phyloP scores from a whole-genome alignment of 192 early-diverging fungal genomes.

The Podila epigama region DNA sequence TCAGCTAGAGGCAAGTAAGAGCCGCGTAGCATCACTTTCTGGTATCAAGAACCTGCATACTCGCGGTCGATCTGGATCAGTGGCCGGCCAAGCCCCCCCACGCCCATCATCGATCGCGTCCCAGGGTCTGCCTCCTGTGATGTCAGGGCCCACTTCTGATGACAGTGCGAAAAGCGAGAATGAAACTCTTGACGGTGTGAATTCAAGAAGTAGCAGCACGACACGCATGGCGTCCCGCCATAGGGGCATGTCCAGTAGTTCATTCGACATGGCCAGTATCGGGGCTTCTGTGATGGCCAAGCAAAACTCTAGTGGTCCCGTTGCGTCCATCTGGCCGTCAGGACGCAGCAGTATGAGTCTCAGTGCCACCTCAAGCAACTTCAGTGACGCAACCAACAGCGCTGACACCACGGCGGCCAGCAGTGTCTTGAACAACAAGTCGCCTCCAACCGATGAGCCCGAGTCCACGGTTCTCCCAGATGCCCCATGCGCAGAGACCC shows the following conservation, averaged over 20 bases:
- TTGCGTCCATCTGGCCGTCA: constrained; percentile 2
- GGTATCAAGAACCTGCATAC: constrained; percentile 1
- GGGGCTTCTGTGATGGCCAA: neutral
- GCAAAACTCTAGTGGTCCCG: neutral
- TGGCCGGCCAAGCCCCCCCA: no score
- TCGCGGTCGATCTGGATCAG: neutral
- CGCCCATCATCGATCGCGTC: neutral
- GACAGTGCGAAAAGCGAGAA: neutral
- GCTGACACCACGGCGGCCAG: neutral
- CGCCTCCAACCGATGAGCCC: constrained; percentile 10
- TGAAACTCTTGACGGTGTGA: neutral
- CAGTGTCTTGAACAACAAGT: neutral
- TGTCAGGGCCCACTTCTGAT: neutral
- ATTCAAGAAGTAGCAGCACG: no score
- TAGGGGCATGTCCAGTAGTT: neutral
- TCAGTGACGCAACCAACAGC: neutral
- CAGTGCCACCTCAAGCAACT: neutral
- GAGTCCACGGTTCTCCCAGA: neutral
- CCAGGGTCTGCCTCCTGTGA: neutral
- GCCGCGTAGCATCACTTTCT: constrained; percentile 6
- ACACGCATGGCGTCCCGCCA: no score
- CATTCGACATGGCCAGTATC: neutral
- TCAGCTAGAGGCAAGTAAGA: constrained; percentile 6
- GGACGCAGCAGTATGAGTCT: constrained; percentile 8
- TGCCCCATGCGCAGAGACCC: neutral